Conservation (phyloP, 129 eudicot genomes). For the Glebionis coronaria region DNA sequence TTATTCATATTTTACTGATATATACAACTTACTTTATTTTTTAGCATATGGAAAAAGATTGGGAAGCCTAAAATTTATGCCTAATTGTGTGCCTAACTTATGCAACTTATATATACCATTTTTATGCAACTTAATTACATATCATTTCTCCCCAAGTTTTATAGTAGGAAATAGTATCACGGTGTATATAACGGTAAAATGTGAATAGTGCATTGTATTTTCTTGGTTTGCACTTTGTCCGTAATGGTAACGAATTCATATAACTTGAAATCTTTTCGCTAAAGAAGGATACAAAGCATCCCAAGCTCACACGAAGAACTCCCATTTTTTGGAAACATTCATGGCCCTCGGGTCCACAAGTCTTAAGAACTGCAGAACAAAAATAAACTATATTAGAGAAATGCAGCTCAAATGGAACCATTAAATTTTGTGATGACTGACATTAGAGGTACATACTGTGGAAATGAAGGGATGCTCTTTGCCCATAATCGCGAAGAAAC, state of each 20-base stretch:
- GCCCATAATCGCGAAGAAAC: conserved; percentile 86
- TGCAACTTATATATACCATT: too few species aligned
- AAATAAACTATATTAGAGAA: not conserved
- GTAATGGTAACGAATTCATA: not conserved
- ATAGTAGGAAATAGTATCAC: too few species aligned
- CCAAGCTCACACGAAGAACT: conserved; percentile 90
- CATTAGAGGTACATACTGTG: conserved; percentile 48
- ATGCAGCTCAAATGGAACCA: not conserved
- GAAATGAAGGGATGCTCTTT: conserved; percentile 34
- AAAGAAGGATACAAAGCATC: conserved; percentile 84
- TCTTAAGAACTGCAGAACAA: conserved; percentile 54
- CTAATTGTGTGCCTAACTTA: too few species aligned
- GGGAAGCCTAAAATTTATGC: too few species aligned
- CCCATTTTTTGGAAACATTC: conserved; percentile 82
- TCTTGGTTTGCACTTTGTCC: too few species aligned
- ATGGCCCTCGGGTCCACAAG: conserved; percentile 57
- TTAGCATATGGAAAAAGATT: too few species aligned
- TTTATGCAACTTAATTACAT: too few species aligned
- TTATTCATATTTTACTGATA: too few species aligned
- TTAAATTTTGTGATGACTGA: not conserved
- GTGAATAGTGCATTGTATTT: too few species aligned
- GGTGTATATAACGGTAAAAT: too few species aligned
- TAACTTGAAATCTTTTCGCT: not conserved
- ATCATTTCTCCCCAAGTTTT: too few species aligned
- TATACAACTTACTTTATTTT: too few species aligned